Evolutionary conservation across 73 alveolate species (phyloP).

Genomic region (Diophrys sp.): DNA sequence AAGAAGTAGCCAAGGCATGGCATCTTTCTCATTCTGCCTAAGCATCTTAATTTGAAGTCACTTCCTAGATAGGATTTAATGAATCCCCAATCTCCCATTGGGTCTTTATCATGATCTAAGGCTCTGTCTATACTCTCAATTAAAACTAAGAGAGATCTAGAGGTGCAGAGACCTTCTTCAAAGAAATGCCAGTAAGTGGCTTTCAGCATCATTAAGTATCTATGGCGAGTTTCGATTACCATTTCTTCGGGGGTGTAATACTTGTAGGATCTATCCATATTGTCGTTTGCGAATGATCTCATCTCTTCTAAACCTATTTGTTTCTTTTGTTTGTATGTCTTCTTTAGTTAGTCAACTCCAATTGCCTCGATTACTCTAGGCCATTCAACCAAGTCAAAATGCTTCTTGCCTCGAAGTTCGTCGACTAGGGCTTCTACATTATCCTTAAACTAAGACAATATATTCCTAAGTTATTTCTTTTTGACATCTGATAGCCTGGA

Average conservation of each 20-base stretch:
- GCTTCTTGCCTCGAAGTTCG: slow-evolving; percentile 29
- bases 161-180: slow-evolving; percentile 41
- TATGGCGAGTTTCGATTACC: slow-evolving; percentile 45
- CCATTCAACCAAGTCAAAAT: slow-evolving; percentile 36
- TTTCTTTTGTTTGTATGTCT: background rate
- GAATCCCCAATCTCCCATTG: slow-evolving; percentile 39
- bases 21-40: background rate
- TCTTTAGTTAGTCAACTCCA: slow-evolving; percentile 21
- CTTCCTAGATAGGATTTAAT: slow-evolving; percentile 20
- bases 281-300: background rate
- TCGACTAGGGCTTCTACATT: slow-evolving; percentile 12
- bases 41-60: background rate
- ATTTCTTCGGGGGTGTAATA: slow-evolving; percentile 35
- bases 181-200: slow-evolving; percentile 51
- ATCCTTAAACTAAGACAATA: slow-evolving; percentile 10
- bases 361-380: slow-evolving; percentile 33
- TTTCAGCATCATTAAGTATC: slow-evolving; percentile 58
- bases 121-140: slow-evolving; percentile 46
- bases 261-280: background rate
- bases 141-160: slow-evolving; percentile 35
- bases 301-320: background rate
- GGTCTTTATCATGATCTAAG: slow-evolving; percentile 38
- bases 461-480: slow-evolving; percentile 5
- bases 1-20: slow-evolving; percentile 15
- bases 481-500: slow-evolving; percentile 10